Percentiles rank a stretch among this genome's conserved stretches.
phyloP scores from a whole-genome alignment of 495 filamentous ascomycete genomes.

The Hypomontagnella submonticulosa region DNA sequence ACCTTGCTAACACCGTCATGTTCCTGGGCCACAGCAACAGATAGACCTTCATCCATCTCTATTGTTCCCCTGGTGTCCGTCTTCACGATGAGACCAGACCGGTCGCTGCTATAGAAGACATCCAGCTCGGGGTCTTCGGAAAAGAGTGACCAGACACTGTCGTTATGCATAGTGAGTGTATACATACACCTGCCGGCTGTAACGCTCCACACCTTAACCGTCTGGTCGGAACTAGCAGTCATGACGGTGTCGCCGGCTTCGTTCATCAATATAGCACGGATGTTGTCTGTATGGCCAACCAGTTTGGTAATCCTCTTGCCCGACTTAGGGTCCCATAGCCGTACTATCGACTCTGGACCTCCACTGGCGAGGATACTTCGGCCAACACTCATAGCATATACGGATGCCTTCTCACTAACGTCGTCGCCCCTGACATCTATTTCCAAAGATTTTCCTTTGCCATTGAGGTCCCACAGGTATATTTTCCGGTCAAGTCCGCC shows the following conservation, averaged over 20 bases:
- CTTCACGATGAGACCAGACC: constrained; percentile 91
- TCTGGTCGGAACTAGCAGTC: constrained; percentile 95
- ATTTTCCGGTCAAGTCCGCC: constrained; percentile 94
- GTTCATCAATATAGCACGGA: constrained; percentile 89
- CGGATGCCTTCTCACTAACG: constrained; percentile 87
- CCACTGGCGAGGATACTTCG: constrained; percentile 85
- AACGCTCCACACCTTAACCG: constrained; percentile 96
- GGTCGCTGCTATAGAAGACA: constrained; percentile 93
- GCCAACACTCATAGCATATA: constrained; percentile 86
- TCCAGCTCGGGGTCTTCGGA: constrained; percentile 86
- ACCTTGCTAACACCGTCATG: constrained; percentile 89
- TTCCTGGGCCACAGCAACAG: constrained; percentile 88
- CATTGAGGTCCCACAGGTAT: constrained; percentile 90
- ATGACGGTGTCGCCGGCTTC: constrained; percentile 89
- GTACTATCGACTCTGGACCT: constrained; percentile 91
- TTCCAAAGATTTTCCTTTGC: constrained; percentile 82
- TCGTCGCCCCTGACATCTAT: constrained; percentile 86
- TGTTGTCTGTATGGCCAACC: constrained; percentile 96
- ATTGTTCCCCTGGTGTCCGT: constrained; percentile 80
- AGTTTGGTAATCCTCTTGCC: constrained; percentile 95
- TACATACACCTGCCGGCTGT: constrained; percentile 95
- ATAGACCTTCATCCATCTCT: constrained; percentile 86
- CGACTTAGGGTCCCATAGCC: constrained; percentile 90
- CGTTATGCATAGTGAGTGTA: constrained; percentile 97
- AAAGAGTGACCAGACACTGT: constrained; percentile 96